phyloP scores from a whole-genome alignment of 169 alveolate genomes.

The Toxoplasma gondii region DNA sequence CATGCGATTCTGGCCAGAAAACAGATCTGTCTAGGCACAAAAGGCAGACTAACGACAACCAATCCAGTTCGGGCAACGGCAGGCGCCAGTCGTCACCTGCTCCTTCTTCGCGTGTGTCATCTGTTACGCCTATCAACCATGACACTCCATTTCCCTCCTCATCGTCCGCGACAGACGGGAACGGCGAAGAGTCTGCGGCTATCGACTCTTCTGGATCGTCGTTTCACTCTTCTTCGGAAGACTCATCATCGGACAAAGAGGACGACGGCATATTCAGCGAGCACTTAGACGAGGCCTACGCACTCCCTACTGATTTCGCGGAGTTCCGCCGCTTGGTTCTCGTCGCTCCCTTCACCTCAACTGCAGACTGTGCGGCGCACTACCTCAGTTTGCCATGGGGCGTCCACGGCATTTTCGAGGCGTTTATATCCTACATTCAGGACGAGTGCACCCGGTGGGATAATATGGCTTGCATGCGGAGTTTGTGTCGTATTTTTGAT shows the following conservation, averaged over 20 bases:
- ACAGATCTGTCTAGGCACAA: too few species aligned
- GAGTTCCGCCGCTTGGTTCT: conserved; percentile 39
- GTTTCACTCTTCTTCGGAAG: neutral
- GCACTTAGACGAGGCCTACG: neutral
- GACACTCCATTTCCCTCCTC: neutral
- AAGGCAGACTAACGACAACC: neutral
- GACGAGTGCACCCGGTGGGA: conserved; percentile 56
- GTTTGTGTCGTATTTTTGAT: conserved; percentile 1
- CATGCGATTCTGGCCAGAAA: too few species aligned
- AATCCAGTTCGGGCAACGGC: neutral
- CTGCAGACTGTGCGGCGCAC: conserved; percentile 62
- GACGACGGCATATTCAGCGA: neutral
- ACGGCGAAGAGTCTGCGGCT: neutral
- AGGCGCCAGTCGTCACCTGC: neutral
- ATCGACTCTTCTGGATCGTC: neutral
- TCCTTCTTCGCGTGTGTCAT: neutral
- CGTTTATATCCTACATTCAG: conserved; percentile 41
- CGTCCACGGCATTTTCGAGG: neutral
- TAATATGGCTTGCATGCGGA: conserved; percentile 32
- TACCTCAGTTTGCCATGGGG: conserved; percentile 35
- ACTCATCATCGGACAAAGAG: neutral
- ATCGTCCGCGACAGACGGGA: neutral
- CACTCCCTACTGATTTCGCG: neutral
- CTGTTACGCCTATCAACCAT: neutral
- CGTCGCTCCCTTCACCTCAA: conserved; percentile 51